Conservation (phyloP, 2,329 filamentous ascomycete genomes). For the Microcyclosporella mali region DNA sequence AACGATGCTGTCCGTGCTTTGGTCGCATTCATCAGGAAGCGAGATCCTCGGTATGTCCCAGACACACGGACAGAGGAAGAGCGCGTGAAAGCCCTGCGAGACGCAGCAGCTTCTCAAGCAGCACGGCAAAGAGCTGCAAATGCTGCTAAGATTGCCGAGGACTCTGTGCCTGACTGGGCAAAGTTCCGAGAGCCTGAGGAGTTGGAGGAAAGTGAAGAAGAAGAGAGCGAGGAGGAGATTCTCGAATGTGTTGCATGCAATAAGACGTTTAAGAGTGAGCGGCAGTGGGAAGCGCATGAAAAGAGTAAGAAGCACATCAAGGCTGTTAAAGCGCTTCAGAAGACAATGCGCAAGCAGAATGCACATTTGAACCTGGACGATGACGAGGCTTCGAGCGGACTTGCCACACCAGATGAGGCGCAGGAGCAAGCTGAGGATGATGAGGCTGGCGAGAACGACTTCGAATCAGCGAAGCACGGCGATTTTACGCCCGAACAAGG, state of each 20-base stretch:
- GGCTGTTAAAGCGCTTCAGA: conserved; percentile 69
- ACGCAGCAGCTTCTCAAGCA: conserved; percentile 76
- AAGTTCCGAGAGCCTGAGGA: conserved; percentile 52
- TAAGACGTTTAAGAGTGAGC: conserved; percentile 78
- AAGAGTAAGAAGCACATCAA: conserved; percentile 96
- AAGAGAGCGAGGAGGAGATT: conserved; percentile 44
- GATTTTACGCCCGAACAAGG: conserved; percentile 4
- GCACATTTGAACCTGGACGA: conserved; percentile 48
- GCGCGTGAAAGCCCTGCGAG: conserved; percentile 68
- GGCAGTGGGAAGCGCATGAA: conserved; percentile 85
- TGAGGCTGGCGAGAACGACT: conserved; percentile 20
- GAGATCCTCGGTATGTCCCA: conserved; percentile 76
- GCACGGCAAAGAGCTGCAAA: conserved; percentile 76
- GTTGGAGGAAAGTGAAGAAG: conserved; percentile 46
- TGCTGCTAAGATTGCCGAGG: conserved; percentile 62
- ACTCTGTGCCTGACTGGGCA: conserved; percentile 68
- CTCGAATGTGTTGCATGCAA: conserved; percentile 59
- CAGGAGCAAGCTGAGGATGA: conserved; percentile 23
- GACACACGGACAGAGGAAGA: conserved; percentile 74
- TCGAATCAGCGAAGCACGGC: conserved; percentile 12
- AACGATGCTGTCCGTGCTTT: conserved; percentile 86
- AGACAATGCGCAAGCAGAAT: conserved; percentile 79
- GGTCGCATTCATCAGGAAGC: conserved; percentile 81
- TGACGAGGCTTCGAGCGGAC: conserved; percentile 28
- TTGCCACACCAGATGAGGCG: conserved; percentile 27